These are phyloP conservation scores for Macadamia tetraphylla DNA, from an alignment of 164 flowering plant species.

Conservation along the genomic window DNA sequence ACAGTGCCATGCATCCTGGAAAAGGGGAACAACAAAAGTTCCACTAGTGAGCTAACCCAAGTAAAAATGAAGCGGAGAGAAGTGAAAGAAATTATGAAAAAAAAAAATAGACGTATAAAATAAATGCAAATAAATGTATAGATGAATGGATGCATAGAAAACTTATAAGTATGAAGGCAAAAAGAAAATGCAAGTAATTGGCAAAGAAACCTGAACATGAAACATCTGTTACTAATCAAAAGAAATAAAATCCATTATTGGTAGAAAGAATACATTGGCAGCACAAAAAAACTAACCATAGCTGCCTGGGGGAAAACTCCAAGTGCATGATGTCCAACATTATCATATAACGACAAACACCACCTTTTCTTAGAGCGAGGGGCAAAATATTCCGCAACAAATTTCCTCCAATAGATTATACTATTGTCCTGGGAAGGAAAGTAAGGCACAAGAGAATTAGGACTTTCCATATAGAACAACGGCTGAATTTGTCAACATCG, in stretches of 20 bases:
- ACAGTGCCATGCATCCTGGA: slow-evolving; percentile 80
- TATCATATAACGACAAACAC: slow-evolving; percentile 89
- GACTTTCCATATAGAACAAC: neutral
- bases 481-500: neutral
- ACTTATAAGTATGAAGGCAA: neutral
- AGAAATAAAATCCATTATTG: neutral
- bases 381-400: slow-evolving; percentile 85
- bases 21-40: neutral
- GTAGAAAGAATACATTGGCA: neutral
- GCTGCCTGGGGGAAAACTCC: slow-evolving; percentile 96
- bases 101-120: neutral
- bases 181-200: neutral
- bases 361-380: slow-evolving; percentile 97
- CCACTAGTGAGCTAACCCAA: neutral
- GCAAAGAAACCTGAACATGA: neutral
- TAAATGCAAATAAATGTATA: neutral
- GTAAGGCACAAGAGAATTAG: neutral
- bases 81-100: neutral
- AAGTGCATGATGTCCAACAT: slow-evolving; percentile 87
- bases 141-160: neutral
- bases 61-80: neutral
- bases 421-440: slow-evolving; percentile 51
- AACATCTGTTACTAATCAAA: too few species aligned
- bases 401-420: slow-evolving; percentile 91
- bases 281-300: slow-evolving; percentile 44